Base-by-base conservation (phyloP, 2,329 filamentous ascomycete genomes). In the Sordariomycetes sp. region DNA sequence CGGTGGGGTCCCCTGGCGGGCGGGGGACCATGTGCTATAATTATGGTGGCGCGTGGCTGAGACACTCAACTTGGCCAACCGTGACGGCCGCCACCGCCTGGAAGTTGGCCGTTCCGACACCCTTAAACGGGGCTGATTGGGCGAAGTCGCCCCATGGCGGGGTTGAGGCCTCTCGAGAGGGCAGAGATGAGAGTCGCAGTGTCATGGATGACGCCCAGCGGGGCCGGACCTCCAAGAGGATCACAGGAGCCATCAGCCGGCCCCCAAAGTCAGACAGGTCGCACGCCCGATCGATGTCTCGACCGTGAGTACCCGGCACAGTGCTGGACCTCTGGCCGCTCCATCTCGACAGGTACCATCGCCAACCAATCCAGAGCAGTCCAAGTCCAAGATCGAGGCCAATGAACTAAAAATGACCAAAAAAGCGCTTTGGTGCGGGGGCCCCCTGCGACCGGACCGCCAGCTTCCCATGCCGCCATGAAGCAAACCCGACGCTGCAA, bases 401-500 rank as follows among this genome's bases (percentile, higher is more conserved):
- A 46, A 16, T 7, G 18, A 14, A n/a, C 6, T 46, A 16, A 46
- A 46, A n/a, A 7, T 16, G 40, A 16, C 5, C 16, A n/a, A n/a
- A n/a, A n/a, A n/a, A n/a, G 11, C 18, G 37, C 12, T 18, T 14
- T 46, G 40, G 40, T n/a, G n/a, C 11, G 14, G 2, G 40, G 6
- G 12, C 37, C 37, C 6, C 40, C 40, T n/a, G 40, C 18, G 40
- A 46, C 40, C 40, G 40, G 40, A 16, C 40, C 46, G 46, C 18
- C 11, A 8, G 11, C 20, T 24, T 22, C 20, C 46, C 46, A n/a
- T 3, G 22, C 1, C 20, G 3, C 22, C 46, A 50, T 24, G 46
- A 70, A 40, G 53, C 16, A 43, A 24, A 40, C 4, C 25, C 35
- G 37, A 28, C 22, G 20, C 37, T 51, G 5, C 20, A 11, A 50